phyloP scores from a whole-genome alignment of 148 eudicot genomes.

The Suaeda aralocaspica region DNA sequence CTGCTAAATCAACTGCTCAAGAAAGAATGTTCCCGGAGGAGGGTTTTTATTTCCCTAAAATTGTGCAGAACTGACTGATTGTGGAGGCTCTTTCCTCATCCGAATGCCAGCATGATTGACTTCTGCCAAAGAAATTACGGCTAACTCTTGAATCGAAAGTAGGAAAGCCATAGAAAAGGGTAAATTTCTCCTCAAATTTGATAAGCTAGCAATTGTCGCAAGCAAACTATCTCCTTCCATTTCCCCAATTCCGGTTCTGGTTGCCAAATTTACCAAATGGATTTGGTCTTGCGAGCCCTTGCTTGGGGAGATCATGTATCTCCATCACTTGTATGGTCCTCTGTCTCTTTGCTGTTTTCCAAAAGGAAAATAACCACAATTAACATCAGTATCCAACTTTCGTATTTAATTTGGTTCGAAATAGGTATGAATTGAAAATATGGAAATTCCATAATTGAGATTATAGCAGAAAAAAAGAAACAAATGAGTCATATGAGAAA shows the following conservation, averaged over 20 bases:
- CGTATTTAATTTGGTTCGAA: background rate
- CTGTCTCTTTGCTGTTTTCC: conserved; percentile 73
- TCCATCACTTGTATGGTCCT: conserved; percentile 89
- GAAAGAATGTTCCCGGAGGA: conserved; percentile 9
- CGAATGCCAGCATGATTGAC: background rate
- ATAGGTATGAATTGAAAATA: background rate
- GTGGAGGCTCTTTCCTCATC: background rate
- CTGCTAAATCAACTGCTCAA: conserved; percentile 20
- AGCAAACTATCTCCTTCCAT: conserved; percentile 46
- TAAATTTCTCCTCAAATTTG: background rate
- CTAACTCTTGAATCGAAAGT: background rate
- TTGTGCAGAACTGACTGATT: background rate
- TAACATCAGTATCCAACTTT: background rate
- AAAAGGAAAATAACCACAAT: background rate
- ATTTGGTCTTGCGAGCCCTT: conserved; percentile 43
- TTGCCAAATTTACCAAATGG: conserved; percentile 52
- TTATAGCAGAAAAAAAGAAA: background rate
- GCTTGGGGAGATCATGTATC: conserved; percentile 78
- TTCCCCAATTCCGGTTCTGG: conserved; percentile 57
- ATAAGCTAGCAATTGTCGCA: background rate
- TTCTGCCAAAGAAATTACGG: background rate
- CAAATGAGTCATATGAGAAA: background rate
- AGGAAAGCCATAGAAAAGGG: background rate
- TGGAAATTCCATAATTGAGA: background rate
- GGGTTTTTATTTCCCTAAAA: background rate